A percentile compares a stretch with the other conserved stretches of the same genome.
Conservation (phyloP, 2,329 filamentous ascomycete genomes). For the Colletotrichum scovillei region DNA sequence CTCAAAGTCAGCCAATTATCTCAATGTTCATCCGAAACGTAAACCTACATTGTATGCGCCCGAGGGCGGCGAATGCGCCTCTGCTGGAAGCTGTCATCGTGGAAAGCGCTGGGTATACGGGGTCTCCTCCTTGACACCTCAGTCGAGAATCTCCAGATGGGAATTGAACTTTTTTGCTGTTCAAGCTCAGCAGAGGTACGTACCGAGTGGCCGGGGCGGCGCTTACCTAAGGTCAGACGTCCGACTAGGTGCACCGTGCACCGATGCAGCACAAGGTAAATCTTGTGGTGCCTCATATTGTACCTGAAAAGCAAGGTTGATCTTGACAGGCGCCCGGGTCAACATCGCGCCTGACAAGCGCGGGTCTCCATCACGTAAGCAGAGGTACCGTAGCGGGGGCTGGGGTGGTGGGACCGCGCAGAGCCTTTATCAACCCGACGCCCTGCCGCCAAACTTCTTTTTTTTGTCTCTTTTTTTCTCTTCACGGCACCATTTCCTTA, state of each 20-base stretch:
- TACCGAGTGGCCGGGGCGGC: slow-evolving; percentile 42
- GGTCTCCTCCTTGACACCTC: slow-evolving; percentile 26
- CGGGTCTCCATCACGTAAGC: slow-evolving; percentile 16
- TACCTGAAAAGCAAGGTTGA: neutral
- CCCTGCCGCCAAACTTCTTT: neutral
- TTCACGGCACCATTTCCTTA: slow-evolving; percentile 89
- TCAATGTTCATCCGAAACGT: neutral
- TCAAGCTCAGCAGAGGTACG: slow-evolving; percentile 32
- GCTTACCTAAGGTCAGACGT: slow-evolving; percentile 30
- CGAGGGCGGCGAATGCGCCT: slow-evolving; percentile 62
- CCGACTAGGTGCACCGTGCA: neutral
- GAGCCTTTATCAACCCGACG: slow-evolving; percentile 33
- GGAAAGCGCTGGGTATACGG: slow-evolving; percentile 32
- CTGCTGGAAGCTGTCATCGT: slow-evolving; percentile 69
- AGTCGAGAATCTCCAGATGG: slow-evolving; percentile 29
- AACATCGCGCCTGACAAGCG: slow-evolving; percentile 2
- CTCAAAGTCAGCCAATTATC: slow-evolving; percentile 24
- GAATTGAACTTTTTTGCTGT: slow-evolving; percentile 44
- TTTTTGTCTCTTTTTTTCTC: slow-evolving; percentile 47
- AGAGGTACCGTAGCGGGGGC: neutral
- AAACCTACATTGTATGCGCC: slow-evolving; percentile 61
- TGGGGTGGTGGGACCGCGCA: slow-evolving; percentile 1
- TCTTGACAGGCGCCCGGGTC: neutral
- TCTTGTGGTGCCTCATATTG: neutral
- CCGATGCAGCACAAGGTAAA: neutral